Percentiles rank a stretch among this genome's conserved stretches.
These are phyloP conservation scores for Klebsormidium nitens DNA, from an alignment of 139 green algal species.

Conservation along the genomic window DNA sequence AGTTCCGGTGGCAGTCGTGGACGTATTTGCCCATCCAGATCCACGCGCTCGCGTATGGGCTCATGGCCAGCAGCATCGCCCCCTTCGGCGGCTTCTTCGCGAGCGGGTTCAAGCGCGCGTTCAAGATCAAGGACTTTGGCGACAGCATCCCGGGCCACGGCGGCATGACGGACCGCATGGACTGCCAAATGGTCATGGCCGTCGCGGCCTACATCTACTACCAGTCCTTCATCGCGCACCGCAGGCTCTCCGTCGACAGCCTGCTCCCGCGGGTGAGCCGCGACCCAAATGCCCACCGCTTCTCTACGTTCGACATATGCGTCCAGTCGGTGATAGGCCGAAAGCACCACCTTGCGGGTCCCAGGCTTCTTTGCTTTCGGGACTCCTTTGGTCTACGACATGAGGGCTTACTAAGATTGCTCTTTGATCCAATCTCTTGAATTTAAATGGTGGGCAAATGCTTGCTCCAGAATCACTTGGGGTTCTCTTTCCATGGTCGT, in stretches of 20 bases:
- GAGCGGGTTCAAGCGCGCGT: conserved; percentile 95
- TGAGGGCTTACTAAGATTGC: no score
- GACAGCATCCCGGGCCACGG: conserved; percentile 96
- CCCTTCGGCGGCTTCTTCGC: conserved; percentile 98
- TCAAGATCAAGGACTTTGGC: conserved; percentile 99
- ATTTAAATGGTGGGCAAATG: no score
- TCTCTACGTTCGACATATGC: no score
- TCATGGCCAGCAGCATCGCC: conserved; percentile 91
- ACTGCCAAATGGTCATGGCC: conserved; percentile 98
- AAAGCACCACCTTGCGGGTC: no score
- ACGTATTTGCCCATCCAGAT: conserved; percentile 58
- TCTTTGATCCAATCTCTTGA: no score
- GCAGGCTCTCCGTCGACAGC: conserved; percentile 13
- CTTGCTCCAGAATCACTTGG: no score
- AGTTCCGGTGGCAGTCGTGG: no score
- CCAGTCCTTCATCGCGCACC: conserved; percentile 60
- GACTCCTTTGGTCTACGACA: no score
- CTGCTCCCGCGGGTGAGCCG: conserved; percentile 24
- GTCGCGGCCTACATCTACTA: conserved; percentile 94
- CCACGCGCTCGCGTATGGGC: conserved; percentile 71
- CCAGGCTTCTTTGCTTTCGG: no score
- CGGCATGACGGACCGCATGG: conserved; percentile 95
- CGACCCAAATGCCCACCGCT: no score
- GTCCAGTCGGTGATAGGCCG: no score
- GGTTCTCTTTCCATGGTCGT: no score